Base-by-base conservation (phyloP, 2,329 filamentous ascomycete species). In the Fusarium sp. region DNA sequence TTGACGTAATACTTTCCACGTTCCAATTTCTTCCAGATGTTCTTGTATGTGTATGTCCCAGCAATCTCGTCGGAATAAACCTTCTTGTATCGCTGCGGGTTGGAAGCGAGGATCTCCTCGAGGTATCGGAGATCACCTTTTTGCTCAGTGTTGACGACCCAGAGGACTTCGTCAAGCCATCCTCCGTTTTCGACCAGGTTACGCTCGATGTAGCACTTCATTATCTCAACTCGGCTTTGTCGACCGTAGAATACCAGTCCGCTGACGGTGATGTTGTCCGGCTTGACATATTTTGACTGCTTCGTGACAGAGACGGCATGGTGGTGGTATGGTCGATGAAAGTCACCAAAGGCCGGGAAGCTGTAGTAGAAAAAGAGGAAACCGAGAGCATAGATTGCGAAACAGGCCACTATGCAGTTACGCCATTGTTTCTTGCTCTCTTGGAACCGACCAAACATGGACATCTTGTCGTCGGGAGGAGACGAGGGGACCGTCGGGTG, bases 1-100 rank as follows among this genome's bases (percentile, higher is more conserved):
- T 75, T 75, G 51, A 75, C 72, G 35, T 75, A 75, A 47, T 75
- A 75, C 24, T 75, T 75, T 22, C 66, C 73, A 24, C 72, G 59
- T 3, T 75, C 72, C 7, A 75, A 26, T n/a, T 68, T 44, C 42
- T 55, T 69, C 73, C 73, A 75, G 28, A 74, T 72, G 14, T 73
- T 59, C 28, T 63, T 75, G 18, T 68, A 75, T 7, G 72, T 65
- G 47, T 75, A 73, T 4, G 69, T 71, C 15, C 12, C 20, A 1
- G 69, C 47, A 17, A 53, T 58, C 13, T 63, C 63, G 14, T 73
- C 66, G 4, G 72, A 59, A 4, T 70, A 60, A 8, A 75, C 9
- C 38, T 64, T 70, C 24, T 68, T 75, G 36, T 75, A 72, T 55
- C 72, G 55, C 26, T 13, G 32, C 2, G 72, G 69, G 36, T 75